These are phyloP conservation scores for Cryptococcus wingfieldii DNA, from an alignment of 1,284 basidiomycete species.

Conservation along the genomic window DNA sequence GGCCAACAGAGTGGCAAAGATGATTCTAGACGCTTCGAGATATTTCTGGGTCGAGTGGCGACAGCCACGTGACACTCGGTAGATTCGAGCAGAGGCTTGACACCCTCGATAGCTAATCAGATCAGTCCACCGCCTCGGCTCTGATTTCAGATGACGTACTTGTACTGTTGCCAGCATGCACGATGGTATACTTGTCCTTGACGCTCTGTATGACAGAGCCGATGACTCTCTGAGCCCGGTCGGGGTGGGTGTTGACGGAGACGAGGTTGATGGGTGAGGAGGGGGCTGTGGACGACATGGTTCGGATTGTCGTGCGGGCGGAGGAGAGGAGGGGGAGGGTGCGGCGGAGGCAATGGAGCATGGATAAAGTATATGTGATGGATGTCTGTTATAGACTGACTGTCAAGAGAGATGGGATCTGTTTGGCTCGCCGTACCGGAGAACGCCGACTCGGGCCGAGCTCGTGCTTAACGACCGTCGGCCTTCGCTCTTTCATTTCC, in stretches of 20 bases:
- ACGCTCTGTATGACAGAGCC: constrained; percentile 42
- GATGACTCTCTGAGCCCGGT: constrained; percentile 42
- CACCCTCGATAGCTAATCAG: constrained; percentile 32
- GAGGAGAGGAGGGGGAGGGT: background rate
- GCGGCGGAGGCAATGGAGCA: background rate
- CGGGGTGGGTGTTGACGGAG: constrained; percentile 46
- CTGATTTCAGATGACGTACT: constrained; percentile 20
- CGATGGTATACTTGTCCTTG: constrained; percentile 41
- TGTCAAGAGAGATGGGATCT: background rate
- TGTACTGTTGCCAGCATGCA: constrained; percentile 43
- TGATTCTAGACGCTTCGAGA: too few relatives aligned
- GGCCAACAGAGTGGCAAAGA: too few relatives aligned
- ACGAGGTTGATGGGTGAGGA: constrained; percentile 37
- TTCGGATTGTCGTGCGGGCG: background rate
- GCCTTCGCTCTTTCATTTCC: too few relatives aligned
- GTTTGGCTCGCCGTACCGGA: background rate
- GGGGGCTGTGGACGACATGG: constrained; percentile 3
- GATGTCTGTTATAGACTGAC: background rate
- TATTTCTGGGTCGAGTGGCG: too few relatives aligned
- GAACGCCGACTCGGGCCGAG: too few relatives aligned
- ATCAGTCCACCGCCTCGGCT: background rate
- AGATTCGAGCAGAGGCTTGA: constrained; percentile 34
- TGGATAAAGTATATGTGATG: background rate
- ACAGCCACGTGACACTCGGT: too few relatives aligned
- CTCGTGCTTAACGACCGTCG: too few relatives aligned